Conservation (phyloP, 2,329 filamentous ascomycete species). For the Amylocarpus encephaloides region DNA sequence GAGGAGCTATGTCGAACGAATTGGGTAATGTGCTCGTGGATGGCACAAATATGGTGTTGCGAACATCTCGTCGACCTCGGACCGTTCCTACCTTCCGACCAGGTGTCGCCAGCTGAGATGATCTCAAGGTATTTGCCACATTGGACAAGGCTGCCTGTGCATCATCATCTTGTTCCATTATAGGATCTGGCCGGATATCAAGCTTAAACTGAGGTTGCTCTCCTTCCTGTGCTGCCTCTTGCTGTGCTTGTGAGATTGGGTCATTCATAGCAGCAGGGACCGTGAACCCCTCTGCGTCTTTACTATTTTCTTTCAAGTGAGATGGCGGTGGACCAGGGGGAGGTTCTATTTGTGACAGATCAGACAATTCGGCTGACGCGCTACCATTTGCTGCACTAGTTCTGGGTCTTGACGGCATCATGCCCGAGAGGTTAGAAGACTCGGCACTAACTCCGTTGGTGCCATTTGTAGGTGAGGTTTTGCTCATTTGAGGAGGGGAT, state of each 20-base stretch:
- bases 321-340: conserved; percentile 43
- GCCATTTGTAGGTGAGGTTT: conserved; percentile 23
- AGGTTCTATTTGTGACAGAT: conserved; percentile 46
- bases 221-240: conserved; percentile 50
- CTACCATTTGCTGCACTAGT: conserved; percentile 43
- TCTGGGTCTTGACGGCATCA: conserved; percentile 29
- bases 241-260: conserved; percentile 66
- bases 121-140: conserved; percentile 66
- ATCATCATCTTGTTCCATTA: conserved; percentile 70
- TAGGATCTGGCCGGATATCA: conserved; percentile 71
- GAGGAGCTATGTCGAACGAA: conserved; percentile 23
- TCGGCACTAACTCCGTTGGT: conserved; percentile 23
- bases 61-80: conserved; percentile 81
- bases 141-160: conserved; percentile 70
- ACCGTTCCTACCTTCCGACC: conserved; percentile 68
- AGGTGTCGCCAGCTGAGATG: conserved; percentile 52
- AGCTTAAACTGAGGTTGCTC: conserved; percentile 69
- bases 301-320: conserved; percentile 37
- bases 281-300: conserved; percentile 70
- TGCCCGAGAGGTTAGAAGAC: conserved; percentile 32
- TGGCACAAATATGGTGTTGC: conserved; percentile 83
- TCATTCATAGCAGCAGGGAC: conserved; percentile 60
- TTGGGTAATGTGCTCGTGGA: conserved; percentile 25
- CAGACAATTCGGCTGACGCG: conserved; percentile 31
- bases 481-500: conserved; percentile 38